These are phyloP conservation scores for Syzygium aqueum DNA, from an alignment of 345 rosid genomes.

Conservation along the genomic window DNA sequence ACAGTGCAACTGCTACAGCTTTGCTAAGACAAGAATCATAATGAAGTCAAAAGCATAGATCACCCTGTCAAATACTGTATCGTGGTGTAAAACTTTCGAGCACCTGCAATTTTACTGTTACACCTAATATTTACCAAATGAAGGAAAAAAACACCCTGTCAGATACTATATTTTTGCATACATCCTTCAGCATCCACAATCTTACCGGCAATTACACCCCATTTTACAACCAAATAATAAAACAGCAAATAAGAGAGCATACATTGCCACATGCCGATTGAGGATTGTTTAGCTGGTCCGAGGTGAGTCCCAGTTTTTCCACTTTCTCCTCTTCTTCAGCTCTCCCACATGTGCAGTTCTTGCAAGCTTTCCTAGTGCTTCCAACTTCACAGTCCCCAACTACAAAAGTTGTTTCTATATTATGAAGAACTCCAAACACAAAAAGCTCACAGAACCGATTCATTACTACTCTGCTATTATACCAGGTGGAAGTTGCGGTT, in stretches of 20 bases:
- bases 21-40: neutral
- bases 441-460: neutral
- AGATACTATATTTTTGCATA: neutral
- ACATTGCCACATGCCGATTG: slow-evolving; percentile 95
- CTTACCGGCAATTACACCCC: neutral
- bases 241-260: slow-evolving; percentile 12
- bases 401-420: slow-evolving; percentile 9
- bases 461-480: slow-evolving; percentile 3
- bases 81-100: neutral
- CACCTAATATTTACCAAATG: neutral
- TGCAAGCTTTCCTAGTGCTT: slow-evolving; percentile 90
- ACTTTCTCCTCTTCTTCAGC: slow-evolving; percentile 91
- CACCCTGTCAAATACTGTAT: neutral
- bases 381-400: slow-evolving; percentile 79
- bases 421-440: neutral
- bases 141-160: neutral
- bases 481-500: slow-evolving; percentile 65
- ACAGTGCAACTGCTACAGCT: neutral
- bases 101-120: neutral
- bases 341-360: slow-evolving; percentile 94
- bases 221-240: neutral
- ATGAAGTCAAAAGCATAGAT: neutral
- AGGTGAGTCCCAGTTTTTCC: slow-evolving; percentile 51
- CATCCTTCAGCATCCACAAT: neutral
- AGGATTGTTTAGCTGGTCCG: slow-evolving; percentile 78